Conservation (phyloP, 805 yeast species). For the Zygoascus bituminiphila region DNA sequence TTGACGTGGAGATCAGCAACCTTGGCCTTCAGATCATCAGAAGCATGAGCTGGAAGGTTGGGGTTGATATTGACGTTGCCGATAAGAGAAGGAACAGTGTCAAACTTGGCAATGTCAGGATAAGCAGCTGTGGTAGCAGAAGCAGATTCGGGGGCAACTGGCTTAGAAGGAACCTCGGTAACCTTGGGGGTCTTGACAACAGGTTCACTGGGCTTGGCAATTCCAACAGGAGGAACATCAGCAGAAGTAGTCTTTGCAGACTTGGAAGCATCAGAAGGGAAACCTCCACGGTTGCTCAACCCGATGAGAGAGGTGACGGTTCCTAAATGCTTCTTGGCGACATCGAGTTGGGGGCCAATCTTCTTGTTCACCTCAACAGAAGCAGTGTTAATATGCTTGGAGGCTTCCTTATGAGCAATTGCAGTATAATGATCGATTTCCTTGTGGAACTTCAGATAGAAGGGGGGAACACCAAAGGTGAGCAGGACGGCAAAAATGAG, state of each 20-base stretch:
- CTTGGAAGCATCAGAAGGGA: conserved; percentile 25
- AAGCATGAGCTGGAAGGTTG: conserved; percentile 5
- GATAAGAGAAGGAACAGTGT: conserved; percentile 27
- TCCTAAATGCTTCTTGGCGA: conserved; percentile 21
- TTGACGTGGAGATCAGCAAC: neutral
- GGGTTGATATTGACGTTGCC: conserved; percentile 26
- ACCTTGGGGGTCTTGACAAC: conserved; percentile 10
- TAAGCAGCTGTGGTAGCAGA: conserved; percentile 10
- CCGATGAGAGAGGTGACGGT: conserved; percentile 21
- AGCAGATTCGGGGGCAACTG: neutral
- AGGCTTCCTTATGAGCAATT: conserved; percentile 19
- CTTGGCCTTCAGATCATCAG: neutral
- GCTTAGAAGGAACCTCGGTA: conserved; percentile 4
- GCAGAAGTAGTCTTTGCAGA: conserved; percentile 12
- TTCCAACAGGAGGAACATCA: conserved; percentile 18
- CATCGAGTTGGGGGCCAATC: conserved; percentile 32
- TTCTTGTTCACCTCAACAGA: conserved; percentile 21
- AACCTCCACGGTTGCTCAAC: conserved; percentile 29
- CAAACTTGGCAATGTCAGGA: conserved; percentile 17
- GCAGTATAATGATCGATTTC: conserved; percentile 53
- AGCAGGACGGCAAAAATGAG: conserved; percentile 47
- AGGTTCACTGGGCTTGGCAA: conserved; percentile 13
- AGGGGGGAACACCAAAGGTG: conserved; percentile 66
- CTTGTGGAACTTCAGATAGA: conserved; percentile 65
- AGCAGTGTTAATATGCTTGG: conserved; percentile 19